Percentiles rank a stretch among this genome's conserved stretches.
Evolutionary conservation across 345 rosid species (phyloP).

Genomic region (Camelina hispida): DNA sequence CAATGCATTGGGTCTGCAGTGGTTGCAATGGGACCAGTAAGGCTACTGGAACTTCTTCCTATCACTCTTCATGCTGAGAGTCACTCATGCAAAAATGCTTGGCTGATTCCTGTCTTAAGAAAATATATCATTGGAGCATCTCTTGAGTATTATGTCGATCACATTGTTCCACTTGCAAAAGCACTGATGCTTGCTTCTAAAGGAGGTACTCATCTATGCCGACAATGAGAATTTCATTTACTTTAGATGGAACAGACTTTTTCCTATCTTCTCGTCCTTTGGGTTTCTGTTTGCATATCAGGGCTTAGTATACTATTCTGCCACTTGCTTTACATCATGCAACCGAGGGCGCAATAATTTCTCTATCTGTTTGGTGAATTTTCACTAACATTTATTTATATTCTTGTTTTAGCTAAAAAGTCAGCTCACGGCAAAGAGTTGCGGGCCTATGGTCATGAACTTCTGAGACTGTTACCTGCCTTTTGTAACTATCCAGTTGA

Average conservation of each 20-base stretch:
- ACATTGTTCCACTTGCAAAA: constrained; percentile 86
- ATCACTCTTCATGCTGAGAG: constrained; percentile 60
- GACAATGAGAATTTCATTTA: constrained; percentile 11
- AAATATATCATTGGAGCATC: constrained; percentile 70
- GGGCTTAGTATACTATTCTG: neutral
- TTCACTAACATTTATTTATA: constrained; percentile 14
- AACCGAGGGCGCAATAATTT: constrained; percentile 2
- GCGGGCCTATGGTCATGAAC: constrained; percentile 66
- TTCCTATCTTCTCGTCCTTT: constrained; percentile 25
- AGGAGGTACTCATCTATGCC: constrained; percentile 55
- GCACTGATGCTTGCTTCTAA: constrained; percentile 60
- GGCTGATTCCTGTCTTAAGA: constrained; percentile 86
- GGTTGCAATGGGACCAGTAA: constrained; percentile 81
- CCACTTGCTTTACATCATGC: constrained; percentile 20
- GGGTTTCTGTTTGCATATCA: neutral
- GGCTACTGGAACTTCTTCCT: constrained; percentile 69
- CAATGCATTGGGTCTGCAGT: constrained; percentile 88
- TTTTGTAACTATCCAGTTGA: constrained; percentile 83
- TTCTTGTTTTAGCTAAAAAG: constrained; percentile 64
- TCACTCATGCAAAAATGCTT: constrained; percentile 62
- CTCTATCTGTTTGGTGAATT: neutral
- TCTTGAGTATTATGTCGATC: constrained; percentile 71
- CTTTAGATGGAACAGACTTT: neutral
- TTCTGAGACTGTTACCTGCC: constrained; percentile 77
- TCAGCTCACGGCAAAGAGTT: constrained; percentile 62